Conservation (phyloP, 208 protist species). For the Trypanosoma grayi region DNA sequence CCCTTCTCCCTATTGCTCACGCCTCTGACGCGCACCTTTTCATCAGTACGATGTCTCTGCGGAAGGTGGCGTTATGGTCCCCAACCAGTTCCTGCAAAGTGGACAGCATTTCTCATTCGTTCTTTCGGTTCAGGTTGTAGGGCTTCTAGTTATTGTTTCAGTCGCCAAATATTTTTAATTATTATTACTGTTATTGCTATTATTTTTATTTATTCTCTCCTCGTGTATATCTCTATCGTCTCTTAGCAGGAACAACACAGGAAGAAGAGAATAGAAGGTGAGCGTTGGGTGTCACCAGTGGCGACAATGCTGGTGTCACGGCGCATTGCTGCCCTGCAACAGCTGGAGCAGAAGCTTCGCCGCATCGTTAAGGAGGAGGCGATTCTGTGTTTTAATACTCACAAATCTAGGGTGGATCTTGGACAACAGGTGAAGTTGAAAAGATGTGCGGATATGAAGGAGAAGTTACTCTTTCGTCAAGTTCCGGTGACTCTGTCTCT, state of each 20-base stretch:
- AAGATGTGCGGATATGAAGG: conserved; percentile 19
- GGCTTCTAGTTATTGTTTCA: background rate
- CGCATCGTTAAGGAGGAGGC: conserved; percentile 12
- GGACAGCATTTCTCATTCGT: too few relatives aligned
- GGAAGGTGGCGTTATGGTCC: too few relatives aligned
- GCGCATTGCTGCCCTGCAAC: conserved; percentile 32
- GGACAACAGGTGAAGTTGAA: background rate
- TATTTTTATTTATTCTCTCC: background rate
- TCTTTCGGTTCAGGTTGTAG: background rate
- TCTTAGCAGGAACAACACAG: too few relatives aligned
- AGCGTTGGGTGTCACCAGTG: background rate
- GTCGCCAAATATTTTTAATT: background rate
- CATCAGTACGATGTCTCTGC: too few relatives aligned
- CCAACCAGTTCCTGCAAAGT: too few relatives aligned
- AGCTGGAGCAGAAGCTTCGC: conserved; percentile 24
- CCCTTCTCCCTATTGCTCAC: too few relatives aligned
- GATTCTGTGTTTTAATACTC: background rate
- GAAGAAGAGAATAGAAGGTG: background rate
- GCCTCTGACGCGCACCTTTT: too few relatives aligned
- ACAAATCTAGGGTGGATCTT: background rate
- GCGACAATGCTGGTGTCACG: conserved; percentile 30
- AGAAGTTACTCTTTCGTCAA: conserved; percentile 66
- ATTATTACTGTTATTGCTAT: background rate
- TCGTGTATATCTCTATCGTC: background rate
- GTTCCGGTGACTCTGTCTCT: conserved; percentile 67